These are phyloP conservation scores for Neofusicoccum parvum DNA, from an alignment of 2,329 filamentous ascomycete species.

Conservation along the genomic window DNA sequence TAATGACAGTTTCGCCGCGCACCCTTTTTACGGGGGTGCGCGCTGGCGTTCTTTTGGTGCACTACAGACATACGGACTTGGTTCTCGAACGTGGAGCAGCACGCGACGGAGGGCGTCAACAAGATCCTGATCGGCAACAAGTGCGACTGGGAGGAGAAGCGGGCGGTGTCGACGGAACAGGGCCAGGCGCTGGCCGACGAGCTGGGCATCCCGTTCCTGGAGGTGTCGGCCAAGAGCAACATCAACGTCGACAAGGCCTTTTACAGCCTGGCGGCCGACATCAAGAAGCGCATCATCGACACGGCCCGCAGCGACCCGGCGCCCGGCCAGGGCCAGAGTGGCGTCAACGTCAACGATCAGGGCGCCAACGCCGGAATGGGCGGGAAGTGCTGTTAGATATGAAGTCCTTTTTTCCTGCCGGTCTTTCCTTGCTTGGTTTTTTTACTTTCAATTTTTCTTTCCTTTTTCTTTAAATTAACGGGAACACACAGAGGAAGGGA, in stretches of 20 bases:
- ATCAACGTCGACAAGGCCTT: constrained; percentile 99
- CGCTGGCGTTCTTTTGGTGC: not conserved
- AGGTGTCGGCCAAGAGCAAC: constrained; percentile 98
- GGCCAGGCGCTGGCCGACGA: constrained; percentile 93
- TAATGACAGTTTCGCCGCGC: not conserved
- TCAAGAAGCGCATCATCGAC: constrained; percentile 98
- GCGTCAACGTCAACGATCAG: constrained; percentile 38
- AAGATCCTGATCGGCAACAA: constrained; percentile 99
- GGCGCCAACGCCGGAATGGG: constrained; percentile 34
- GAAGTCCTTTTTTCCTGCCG: not conserved
- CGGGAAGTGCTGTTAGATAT: constrained; percentile 41
- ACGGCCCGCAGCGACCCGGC: constrained; percentile 76
- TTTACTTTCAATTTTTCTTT: not conserved
- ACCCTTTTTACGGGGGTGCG: not conserved
- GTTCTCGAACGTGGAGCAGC: constrained; percentile 98
- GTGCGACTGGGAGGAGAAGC: constrained; percentile 99
- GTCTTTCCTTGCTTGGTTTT: no score
- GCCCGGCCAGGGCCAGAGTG: constrained; percentile 38
- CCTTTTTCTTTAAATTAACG: constrained; percentile 3
- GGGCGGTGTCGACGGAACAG: constrained; percentile 87
- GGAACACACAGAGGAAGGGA: constrained; percentile 6
- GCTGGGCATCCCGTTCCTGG: constrained; percentile 95
- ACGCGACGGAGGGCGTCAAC: constrained; percentile 98
- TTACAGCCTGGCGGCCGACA: constrained; percentile 90
- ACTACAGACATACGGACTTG: constrained; percentile 90